Evolutionary conservation across 108 stramenopile species (phyloP), one percentile per base, ranked within the genome.

Genomic region (Nitzschia palea): DNA sequence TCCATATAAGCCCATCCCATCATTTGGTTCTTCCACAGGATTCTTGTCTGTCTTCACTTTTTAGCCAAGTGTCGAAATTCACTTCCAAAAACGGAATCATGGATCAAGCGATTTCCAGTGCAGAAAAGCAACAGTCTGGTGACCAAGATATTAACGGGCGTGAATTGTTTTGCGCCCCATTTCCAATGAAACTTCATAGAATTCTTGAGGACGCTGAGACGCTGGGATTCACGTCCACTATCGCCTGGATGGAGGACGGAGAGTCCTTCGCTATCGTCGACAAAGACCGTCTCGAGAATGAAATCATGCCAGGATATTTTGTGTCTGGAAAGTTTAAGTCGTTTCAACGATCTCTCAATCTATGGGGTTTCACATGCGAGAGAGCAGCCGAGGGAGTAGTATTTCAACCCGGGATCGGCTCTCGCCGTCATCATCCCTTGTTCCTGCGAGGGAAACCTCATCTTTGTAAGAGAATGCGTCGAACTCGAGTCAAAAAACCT

Each of bases 221-320:
- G 12, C 67, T 78, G 0, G 80, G 70, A 37, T 63, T 80, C 2
- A 37, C 68, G 18, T 51, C 67, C 26, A 31, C 80, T 31, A 73
- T 82, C 4, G 78, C 81, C 4, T 86, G 79, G 75, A 54, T 72
- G 15, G 65, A 67, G 3, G 70, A 69, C 47, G 76, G 80, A 2
- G 47, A 61, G 4, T 74, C 76, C 29, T 89, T 85, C 51, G 43
- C 65, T 26, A 82, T 93, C 37, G 53, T 62, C n/a, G 80, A 89
- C 56, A 71, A 74, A n/a, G 83, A 87, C 37, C n/a, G 44, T 2
- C 87, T 93, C 59, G 64, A 74, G 22, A 47, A 55, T n/a, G 56
- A 77, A 17, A 68, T 84, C 35, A 48, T 90, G 85, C 83, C 83
- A 10, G 55, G 74, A 29, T 88, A 85, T 56, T 92, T 92, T 42